phyloP scores from a whole-genome alignment of 257 asterid species.

The Prunella vulgaris region DNA sequence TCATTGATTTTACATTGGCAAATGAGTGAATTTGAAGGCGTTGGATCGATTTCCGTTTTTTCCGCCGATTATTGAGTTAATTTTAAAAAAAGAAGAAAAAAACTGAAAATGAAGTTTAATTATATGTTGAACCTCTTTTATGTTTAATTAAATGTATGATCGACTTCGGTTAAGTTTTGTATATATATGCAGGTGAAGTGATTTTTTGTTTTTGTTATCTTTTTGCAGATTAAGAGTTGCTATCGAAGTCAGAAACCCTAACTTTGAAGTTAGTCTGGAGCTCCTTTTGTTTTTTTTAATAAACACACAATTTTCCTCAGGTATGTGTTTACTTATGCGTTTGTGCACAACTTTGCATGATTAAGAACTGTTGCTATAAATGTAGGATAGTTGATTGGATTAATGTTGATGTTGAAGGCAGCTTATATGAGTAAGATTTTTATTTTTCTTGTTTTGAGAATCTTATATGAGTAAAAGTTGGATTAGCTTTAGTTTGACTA shows the following conservation, averaged over 20 bases:
- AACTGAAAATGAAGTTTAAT: background rate
- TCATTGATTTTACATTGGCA: constrained; percentile 1
- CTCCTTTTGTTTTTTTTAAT: background rate
- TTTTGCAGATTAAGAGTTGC: constrained; percentile 21
- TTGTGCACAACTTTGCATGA: no score
- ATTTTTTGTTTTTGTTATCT: background rate
- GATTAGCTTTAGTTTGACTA: background rate
- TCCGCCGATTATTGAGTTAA: background rate
- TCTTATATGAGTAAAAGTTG: background rate
- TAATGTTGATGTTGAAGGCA: background rate
- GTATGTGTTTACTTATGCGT: constrained; percentile 20
- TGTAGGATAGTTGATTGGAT: background rate
- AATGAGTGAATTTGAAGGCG: constrained; percentile 12
- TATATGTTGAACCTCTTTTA: background rate
- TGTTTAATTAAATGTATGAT: constrained; percentile 5
- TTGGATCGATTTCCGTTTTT: constrained; percentile 8
- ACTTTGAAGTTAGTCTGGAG: background rate
- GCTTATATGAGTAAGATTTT: background rate
- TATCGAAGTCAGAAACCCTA: constrained; percentile 18
- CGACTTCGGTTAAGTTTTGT: background rate
- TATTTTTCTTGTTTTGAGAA: no score
- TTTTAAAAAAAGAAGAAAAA: background rate
- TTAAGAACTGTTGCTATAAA: background rate
- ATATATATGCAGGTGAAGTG: background rate
- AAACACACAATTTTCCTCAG: background rate